Evolutionary conservation across 225 moss, liverwort and hornwort genomes (phyloP).

Genomic region (Neckera pumila): DNA sequence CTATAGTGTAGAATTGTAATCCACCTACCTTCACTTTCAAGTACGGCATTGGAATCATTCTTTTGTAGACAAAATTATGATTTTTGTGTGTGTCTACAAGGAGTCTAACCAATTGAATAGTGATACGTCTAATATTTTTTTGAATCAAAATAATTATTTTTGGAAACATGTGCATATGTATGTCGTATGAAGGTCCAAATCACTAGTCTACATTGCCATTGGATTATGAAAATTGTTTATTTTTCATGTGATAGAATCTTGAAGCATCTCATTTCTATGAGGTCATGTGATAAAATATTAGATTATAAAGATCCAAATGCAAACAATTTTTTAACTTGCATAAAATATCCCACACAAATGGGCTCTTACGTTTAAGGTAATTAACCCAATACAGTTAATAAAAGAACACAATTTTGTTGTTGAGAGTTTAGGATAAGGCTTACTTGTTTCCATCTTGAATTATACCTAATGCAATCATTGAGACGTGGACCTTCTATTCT

Average conservation of each 20-base stretch:
- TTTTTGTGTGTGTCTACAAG: neutral
- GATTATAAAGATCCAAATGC: neutral
- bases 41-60: neutral
- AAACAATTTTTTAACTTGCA: neutral
- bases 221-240: too few species aligned
- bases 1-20: neutral
- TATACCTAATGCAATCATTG: neutral
- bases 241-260: neutral
- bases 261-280: neutral
- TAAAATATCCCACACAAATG: too few species aligned
- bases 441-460: too few species aligned
- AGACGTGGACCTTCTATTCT: neutral
- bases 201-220: neutral
- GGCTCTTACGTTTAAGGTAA: accelerated
- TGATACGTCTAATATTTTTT: neutral
- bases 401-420: neutral
- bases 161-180: neutral
- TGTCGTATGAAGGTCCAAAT: neutral
- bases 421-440: neutral
- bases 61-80: neutral
- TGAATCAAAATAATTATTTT: neutral
- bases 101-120: neutral
- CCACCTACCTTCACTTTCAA: neutral
- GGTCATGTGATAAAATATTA: neutral
- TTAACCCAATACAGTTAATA: too few species aligned